Percentiles rank a stretch among this genome's conserved stretches.
These are phyloP conservation scores for Microcyclosporella mali DNA, from an alignment of 2,329 filamentous ascomycete genomes.

Conservation along the genomic window DNA sequence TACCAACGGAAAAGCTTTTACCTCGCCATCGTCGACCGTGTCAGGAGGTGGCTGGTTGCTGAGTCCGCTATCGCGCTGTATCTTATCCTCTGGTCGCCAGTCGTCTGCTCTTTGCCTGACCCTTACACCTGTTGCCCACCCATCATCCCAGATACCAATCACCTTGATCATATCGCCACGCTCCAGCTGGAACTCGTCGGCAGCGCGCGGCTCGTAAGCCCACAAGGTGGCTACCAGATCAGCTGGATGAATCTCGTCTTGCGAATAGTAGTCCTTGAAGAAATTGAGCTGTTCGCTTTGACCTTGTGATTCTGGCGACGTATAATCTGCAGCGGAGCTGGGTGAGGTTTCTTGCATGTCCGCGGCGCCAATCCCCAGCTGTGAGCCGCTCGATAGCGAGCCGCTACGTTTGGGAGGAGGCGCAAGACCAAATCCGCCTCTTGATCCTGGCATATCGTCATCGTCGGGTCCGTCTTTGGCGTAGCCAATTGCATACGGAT, in stretches of 20 bases:
- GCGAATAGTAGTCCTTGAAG: slow-evolving; percentile 98
- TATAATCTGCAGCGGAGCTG: slow-evolving; percentile 67
- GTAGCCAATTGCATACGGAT: slow-evolving; percentile 29
- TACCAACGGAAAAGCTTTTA: slow-evolving; percentile 95
- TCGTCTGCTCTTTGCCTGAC: slow-evolving; percentile 79
- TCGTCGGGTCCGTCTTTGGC: slow-evolving; percentile 62
- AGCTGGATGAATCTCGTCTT: slow-evolving; percentile 88
- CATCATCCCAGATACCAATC: slow-evolving; percentile 97
- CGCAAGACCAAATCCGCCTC: slow-evolving; percentile 43
- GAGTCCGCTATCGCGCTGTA: slow-evolving; percentile 87
- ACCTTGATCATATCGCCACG: slow-evolving; percentile 97
- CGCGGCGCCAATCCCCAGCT: slow-evolving; percentile 44
- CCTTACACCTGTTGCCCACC: slow-evolving; percentile 91
- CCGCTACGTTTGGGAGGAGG: slow-evolving; percentile 61
- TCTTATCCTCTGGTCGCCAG: slow-evolving; percentile 62
- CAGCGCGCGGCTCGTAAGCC: slow-evolving; percentile 92
- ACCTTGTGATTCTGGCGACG: slow-evolving; percentile 81
- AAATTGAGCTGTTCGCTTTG: slow-evolving; percentile 93
- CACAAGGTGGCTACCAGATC: slow-evolving; percentile 88
- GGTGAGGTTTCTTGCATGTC: slow-evolving; percentile 67
- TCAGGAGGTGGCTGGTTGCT: slow-evolving; percentile 58
- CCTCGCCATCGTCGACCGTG: slow-evolving; percentile 56
- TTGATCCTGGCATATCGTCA: slow-evolving; percentile 49
- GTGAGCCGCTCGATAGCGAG: slow-evolving; percentile 79
- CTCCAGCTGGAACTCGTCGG: slow-evolving; percentile 88